These are phyloP conservation scores for Ustilago curta DNA, from an alignment of 1,284 basidiomycete species.

Conservation along the genomic window DNA sequence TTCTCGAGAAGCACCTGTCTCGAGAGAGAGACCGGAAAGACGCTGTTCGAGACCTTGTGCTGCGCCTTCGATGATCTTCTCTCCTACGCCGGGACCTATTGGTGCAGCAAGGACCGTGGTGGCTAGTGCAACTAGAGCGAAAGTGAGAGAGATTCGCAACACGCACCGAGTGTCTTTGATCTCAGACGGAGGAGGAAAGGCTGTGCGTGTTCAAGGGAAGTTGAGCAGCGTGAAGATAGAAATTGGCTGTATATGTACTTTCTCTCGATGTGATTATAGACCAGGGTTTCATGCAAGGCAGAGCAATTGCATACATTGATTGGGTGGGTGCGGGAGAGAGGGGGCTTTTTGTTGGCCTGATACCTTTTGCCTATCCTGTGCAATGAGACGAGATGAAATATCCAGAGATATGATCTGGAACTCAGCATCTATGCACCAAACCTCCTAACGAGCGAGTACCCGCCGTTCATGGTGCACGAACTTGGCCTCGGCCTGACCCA, in stretches of 20 bases:
- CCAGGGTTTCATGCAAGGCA: background rate
- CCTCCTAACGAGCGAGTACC: no score
- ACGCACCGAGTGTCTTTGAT: background rate
- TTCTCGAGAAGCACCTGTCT: background rate
- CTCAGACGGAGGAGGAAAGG: background rate
- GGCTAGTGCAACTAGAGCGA: background rate
- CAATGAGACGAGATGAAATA: no score
- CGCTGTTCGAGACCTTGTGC: background rate
- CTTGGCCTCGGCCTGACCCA: no score
- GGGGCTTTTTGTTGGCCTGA: no score
- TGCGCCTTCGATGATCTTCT: background rate
- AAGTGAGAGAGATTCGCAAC: background rate
- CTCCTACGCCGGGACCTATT: background rate
- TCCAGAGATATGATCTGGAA: no score
- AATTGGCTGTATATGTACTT: background rate
- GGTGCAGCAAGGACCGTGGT: slow-evolving; percentile 2
- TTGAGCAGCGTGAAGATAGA: background rate
- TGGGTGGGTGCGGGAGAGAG: no score
- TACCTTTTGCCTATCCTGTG: no score
- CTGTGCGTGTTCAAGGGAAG: background rate
- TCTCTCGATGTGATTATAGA: background rate
- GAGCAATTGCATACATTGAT: no score
- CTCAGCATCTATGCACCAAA: no score
- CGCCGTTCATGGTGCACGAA: no score
- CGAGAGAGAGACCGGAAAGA: background rate